Evolutionary conservation across 2,329 filamentous ascomycete genomes (phyloP), one percentile per base, ranked within the genome.

Genomic region (Beauveria asiatica): DNA sequence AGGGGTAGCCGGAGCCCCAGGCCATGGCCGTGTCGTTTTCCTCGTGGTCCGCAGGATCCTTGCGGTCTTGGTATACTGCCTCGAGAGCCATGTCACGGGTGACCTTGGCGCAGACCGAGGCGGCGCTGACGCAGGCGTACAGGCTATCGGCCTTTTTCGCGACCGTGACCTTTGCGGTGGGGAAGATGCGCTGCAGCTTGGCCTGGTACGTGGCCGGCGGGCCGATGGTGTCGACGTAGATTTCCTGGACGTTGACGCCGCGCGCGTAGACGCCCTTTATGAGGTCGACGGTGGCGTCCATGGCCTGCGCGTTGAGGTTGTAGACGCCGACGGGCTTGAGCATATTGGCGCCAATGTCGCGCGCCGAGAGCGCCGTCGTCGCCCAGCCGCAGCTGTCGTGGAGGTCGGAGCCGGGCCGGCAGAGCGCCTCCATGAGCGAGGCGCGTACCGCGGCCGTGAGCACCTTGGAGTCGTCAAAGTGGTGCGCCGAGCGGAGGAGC

Each of bases 161-260:
- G 41, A 93, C 89, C 1, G 86, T 91, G 67, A 93, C 83, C 63
- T 81, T 83, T 45, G 85, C 75, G 0, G 85, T 87, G 1, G 94
- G 93, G 72, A 97, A 97, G 57, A 95, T 80, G 62, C 85, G 80
- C 75, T 93, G 88, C 58, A 99, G 79, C 70, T 88, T 90, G 69
- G 83, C 85, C 78, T 97, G 92, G 77, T 97, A 96, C 4, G 85
- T 78, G 19, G 83, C 85, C 1, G 93, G 92, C 60, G 82, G 88
- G 39, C 93, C 93, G 69, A 97, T 89, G 2, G 93, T 97, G 75
- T 99, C 93, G 70, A 99, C 92, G 72, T 92, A 99, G 56, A 99
- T 89, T 73, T 97, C 90, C 61, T 80, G 83, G 5, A 97, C 79
- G 71, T 95, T 92, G 63, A 97, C 89, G 41, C 90, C 90, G 21